These are phyloP conservation scores for Tolypocladium ophioglossoides DNA, from an alignment of 2,329 filamentous ascomycete species.

Conservation along the genomic window DNA sequence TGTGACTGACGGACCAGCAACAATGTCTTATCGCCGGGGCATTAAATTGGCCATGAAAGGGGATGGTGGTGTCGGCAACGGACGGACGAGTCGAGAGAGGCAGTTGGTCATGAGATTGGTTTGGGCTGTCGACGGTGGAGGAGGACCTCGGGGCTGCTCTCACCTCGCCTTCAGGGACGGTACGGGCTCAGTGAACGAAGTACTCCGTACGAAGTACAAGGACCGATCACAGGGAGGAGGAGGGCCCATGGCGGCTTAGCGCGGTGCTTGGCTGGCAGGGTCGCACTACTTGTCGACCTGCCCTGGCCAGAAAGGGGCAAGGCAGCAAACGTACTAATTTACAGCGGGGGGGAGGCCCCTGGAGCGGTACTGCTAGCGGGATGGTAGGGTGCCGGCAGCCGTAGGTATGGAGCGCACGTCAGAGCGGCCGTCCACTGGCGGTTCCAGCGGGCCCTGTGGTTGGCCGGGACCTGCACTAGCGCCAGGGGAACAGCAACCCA, in stretches of 20 bases:
- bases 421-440: too few species aligned
- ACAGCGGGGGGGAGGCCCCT: neutral
- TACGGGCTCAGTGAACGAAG: too few species aligned
- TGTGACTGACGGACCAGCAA: slow-evolving; percentile 6
- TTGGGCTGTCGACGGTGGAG: neutral
- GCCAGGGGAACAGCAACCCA: neutral
- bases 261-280: neutral
- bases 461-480: neutral
- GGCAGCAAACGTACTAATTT: neutral
- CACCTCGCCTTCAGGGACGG: neutral
- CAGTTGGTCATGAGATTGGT: neutral
- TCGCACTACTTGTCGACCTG: neutral
- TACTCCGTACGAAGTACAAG: too few species aligned
- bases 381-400: too few species aligned
- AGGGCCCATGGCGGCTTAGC: neutral
- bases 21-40: slow-evolving; percentile 8
- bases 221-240: too few species aligned
- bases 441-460: neutral
- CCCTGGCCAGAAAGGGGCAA: neutral
- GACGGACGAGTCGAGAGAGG: neutral
- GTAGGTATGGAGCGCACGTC: too few species aligned
- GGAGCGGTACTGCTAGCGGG: too few species aligned
- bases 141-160: neutral
- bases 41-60: slow-evolving; percentile 9
- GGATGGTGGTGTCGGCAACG: slow-evolving; percentile 3